A percentile compares a stretch with the other conserved stretches of the same genome.
These are phyloP conservation scores for Crinitomyces ghanaensis DNA, from an alignment of 805 yeast species.

Conservation along the genomic window DNA sequence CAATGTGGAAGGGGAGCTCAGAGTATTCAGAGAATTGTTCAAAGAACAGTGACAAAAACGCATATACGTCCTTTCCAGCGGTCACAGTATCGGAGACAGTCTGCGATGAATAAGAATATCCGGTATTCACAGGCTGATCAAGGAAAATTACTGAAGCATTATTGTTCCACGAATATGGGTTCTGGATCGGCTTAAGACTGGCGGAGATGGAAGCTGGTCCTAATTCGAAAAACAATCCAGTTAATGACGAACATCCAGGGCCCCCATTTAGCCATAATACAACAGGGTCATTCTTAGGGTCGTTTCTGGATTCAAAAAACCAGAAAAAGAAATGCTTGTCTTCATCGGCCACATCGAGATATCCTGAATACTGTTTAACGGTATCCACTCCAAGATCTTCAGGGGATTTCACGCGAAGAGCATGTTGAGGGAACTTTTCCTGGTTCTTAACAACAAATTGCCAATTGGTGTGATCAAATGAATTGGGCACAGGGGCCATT, in stretches of 20 bases:
- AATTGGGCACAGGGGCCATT: background rate
- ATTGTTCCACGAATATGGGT: constrained; percentile 85
- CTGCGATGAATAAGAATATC: constrained; percentile 74
- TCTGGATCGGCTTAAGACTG: constrained; percentile 57
- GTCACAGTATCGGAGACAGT: constrained; percentile 62
- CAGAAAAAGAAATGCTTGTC: constrained; percentile 92
- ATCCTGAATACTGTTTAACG: constrained; percentile 72
- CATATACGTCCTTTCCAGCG: constrained; percentile 84
- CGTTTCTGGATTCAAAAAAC: constrained; percentile 78
- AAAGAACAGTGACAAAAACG: constrained; percentile 78
- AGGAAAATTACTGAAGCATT: constrained; percentile 87
- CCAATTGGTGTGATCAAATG: constrained; percentile 12
- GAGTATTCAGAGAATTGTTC: constrained; percentile 72
- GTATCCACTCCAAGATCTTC: constrained; percentile 62
- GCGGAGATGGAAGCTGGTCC: constrained; percentile 80
- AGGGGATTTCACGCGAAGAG: constrained; percentile 56
- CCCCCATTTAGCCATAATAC: constrained; percentile 93
- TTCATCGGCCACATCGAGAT: constrained; percentile 63
- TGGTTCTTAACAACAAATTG: constrained; percentile 40
- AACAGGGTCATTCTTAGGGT: constrained; percentile 75
- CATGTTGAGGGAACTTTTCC: constrained; percentile 31
- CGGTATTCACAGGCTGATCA: constrained; percentile 94
- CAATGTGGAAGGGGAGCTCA: constrained; percentile 72
- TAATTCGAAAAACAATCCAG: constrained; percentile 85
- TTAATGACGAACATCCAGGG: constrained; percentile 91